Evolutionary conservation across 768 basidiomycete genomes (phyloP).

Genomic region (Phanerodontia chrysosporium): DNA sequence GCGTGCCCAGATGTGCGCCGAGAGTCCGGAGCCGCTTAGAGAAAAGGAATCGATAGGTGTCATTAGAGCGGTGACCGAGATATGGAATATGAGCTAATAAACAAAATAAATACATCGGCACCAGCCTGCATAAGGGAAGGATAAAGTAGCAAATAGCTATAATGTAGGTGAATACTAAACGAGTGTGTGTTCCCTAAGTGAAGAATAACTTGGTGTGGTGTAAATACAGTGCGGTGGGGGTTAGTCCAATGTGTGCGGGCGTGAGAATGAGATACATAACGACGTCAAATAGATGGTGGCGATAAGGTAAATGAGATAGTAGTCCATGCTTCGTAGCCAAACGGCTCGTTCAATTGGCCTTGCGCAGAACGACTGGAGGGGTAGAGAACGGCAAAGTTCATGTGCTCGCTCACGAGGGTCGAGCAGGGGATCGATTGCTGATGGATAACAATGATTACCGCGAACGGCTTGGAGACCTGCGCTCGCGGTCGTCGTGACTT

Average conservation of each 20-base stretch:
- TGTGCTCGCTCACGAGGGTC: background rate
- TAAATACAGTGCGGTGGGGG: background rate
- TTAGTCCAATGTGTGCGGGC: background rate
- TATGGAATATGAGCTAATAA: background rate
- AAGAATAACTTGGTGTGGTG: background rate
- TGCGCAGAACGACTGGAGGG: background rate
- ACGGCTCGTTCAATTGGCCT: background rate
- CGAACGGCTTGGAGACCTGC: slow-evolving; percentile 11
- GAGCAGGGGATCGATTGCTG: slow-evolving; percentile 4
- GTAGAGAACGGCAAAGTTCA: background rate
- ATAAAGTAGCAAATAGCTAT: background rate
- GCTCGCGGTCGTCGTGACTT: slow-evolving; percentile 21
- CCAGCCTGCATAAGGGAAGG: slow-evolving; percentile 2
- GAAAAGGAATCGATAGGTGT: background rate
- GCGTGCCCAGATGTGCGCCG: slow-evolving; percentile 4
- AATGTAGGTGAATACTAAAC: background rate
- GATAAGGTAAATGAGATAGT: slow-evolving; percentile 11
- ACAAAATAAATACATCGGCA: background rate
- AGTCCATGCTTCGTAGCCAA: background rate
- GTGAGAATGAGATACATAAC: slow-evolving; percentile 1
- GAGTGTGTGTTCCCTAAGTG: background rate
- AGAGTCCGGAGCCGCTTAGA: slow-evolving; percentile 1
- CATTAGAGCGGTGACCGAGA: background rate
- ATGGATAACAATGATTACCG: slow-evolving; percentile 9
- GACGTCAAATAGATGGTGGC: slow-evolving; percentile 1